Evolutionary conservation across 441 rosid species (phyloP).

Genomic region (Gossypium trilobum): DNA sequence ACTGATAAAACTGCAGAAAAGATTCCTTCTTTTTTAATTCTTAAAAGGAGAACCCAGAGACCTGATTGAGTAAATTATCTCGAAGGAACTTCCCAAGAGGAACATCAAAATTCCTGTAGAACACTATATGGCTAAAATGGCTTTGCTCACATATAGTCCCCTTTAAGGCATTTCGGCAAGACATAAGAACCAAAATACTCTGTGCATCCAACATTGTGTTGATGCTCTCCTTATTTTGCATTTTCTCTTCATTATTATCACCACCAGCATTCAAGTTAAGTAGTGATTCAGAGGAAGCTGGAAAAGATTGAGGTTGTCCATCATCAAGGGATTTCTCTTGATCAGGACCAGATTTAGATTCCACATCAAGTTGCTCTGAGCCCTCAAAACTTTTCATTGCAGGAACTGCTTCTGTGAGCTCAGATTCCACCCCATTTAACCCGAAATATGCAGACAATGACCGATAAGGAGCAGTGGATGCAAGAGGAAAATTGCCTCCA

Average conservation of each 20-base stretch:
- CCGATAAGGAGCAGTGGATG: constrained; percentile 32
- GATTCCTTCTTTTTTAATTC: neutral
- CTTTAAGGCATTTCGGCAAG: constrained; percentile 52
- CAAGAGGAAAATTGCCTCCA: constrained; percentile 34
- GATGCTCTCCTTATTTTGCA: constrained; percentile 33
- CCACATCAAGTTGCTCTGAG: constrained; percentile 24
- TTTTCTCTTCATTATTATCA: constrained; percentile 29
- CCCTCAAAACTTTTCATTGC: constrained; percentile 28
- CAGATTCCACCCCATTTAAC: constrained; percentile 28
- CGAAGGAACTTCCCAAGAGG: constrained; percentile 83
- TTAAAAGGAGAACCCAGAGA: constrained; percentile 25
- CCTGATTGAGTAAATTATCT: constrained; percentile 81
- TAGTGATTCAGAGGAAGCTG: constrained; percentile 25
- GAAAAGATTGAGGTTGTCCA: constrained; percentile 26
- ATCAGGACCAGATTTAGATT: constrained; percentile 25
- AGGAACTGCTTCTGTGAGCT: constrained; percentile 33
- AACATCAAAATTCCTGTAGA: constrained; percentile 76
- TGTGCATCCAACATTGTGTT: constrained; percentile 46
- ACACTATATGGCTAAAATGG: constrained; percentile 85
- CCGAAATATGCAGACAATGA: constrained; percentile 58
- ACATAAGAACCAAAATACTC: constrained; percentile 88
- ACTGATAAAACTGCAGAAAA: neutral
- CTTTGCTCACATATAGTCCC: constrained; percentile 82
- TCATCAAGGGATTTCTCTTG: constrained; percentile 35
- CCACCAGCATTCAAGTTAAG: constrained; percentile 25